Percentiles rank a stretch among this genome's conserved stretches.
Evolutionary conservation across 2,329 filamentous ascomycete species (phyloP).

Genomic region (Trichoderma sp.): DNA sequence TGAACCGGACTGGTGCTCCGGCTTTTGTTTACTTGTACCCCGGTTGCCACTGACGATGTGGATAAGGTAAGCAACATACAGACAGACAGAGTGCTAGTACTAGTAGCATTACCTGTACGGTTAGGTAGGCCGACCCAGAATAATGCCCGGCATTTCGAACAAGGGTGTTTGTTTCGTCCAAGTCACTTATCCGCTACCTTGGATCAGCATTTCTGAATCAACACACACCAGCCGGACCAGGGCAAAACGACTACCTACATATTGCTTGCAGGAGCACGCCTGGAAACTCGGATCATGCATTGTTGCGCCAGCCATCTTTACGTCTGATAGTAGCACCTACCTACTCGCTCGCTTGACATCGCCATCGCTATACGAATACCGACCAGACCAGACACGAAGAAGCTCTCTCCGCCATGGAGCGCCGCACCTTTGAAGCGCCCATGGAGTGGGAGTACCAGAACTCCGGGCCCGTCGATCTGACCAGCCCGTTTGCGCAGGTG

Average conservation of each 20-base stretch:
- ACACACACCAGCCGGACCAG: neutral
- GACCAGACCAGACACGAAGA: neutral
- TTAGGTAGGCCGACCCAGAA: neutral
- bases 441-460: constrained; percentile 70
- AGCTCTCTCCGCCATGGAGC: constrained; percentile 48
- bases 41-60: constrained; percentile 36
- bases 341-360: constrained; percentile 5
- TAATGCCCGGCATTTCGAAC: neutral
- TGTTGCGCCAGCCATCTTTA: neutral
- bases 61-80: neutral
- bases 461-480: constrained; percentile 59
- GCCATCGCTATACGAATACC: neutral
- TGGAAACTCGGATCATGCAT: constrained; percentile 2
- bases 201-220: neutral
- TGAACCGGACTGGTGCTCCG: neutral
- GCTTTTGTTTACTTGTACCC: constrained; percentile 42
- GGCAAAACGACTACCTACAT: neutral
- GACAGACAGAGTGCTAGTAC: too few relatives aligned
- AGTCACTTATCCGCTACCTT: too few relatives aligned
- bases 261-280: constrained; percentile 4
- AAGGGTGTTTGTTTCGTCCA: too few relatives aligned
- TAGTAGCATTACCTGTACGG: too few relatives aligned
- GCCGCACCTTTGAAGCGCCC: constrained; percentile 60
- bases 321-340: neutral
- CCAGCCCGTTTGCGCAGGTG: constrained; percentile 63